A percentile compares a stretch with the other conserved stretches of the same genome.
Conservation (phyloP, 192 early-diverging fungal genomes). For the Jimgerdemannia flammicorona region DNA sequence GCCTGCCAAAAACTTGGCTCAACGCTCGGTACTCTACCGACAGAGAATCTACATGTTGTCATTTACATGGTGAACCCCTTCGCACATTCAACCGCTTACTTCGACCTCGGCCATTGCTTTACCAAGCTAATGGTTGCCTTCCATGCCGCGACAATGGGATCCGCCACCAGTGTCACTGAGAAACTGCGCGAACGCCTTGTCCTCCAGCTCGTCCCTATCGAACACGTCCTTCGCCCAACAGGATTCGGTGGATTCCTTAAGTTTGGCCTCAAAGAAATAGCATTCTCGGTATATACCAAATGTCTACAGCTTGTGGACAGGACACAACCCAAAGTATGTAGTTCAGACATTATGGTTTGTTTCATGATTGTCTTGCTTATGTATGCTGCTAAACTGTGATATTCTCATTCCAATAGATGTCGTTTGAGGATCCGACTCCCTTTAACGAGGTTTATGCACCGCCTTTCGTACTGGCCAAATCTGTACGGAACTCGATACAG, state of each 20-base stretch:
- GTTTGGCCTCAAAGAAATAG: slow-evolving; percentile 48
- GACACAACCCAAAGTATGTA: slow-evolving; percentile 17
- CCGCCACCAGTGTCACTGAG: slow-evolving; percentile 24
- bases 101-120: slow-evolving; percentile 47
- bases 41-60: slow-evolving; percentile 39
- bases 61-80: slow-evolving; percentile 52
- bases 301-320: slow-evolving; percentile 41
- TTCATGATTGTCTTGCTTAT: neutral
- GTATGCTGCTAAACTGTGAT: neutral
- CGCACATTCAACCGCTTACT: slow-evolving; percentile 36
- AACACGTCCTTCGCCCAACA: slow-evolving; percentile 41
- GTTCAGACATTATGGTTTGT: neutral
- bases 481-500: slow-evolving; percentile 30
- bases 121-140: slow-evolving; percentile 39
- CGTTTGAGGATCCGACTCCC: slow-evolving; percentile 2
- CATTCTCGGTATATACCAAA: slow-evolving; percentile 48
- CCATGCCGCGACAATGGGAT: slow-evolving; percentile 21
- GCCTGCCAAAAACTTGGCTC: slow-evolving; percentile 42
- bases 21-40: slow-evolving; percentile 28
- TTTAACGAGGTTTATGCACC: slow-evolving; percentile 42
- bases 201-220: slow-evolving; percentile 45
- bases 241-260: slow-evolving; percentile 47
- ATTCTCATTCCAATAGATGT: slow-evolving; percentile 5
- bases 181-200: slow-evolving; percentile 37
- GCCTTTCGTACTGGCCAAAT: slow-evolving; percentile 43